Conservation (phyloP, 2,329 filamentous ascomycete species). For the Hymenotorrendiella dingleyae region DNA sequence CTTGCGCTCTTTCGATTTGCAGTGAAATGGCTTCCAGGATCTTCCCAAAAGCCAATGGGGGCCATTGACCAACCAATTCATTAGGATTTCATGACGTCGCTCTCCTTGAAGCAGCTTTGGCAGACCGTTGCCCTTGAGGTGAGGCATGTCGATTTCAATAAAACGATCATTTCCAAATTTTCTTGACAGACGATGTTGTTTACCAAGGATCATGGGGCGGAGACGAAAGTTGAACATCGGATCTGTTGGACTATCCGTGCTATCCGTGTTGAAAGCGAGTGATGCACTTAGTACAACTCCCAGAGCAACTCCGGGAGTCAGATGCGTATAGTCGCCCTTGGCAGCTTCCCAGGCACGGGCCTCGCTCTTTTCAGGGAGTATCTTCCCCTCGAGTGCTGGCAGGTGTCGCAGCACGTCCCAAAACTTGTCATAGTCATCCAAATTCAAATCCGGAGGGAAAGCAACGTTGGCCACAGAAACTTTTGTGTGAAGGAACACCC, state of each 20-base stretch:
- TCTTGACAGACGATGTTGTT: slow-evolving; percentile 45
- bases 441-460: slow-evolving; percentile 20
- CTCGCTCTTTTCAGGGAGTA: slow-evolving; percentile 43
- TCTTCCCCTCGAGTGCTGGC: slow-evolving; percentile 37
- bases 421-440: slow-evolving; percentile 40
- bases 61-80: slow-evolving; percentile 35
- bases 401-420: slow-evolving; percentile 37
- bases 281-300: slow-evolving; percentile 39
- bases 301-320: slow-evolving; percentile 32
- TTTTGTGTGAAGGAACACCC: slow-evolving; percentile 25
- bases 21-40: slow-evolving; percentile 26
- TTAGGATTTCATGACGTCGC: slow-evolving; percentile 30
- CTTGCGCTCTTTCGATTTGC: slow-evolving; percentile 19
- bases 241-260: slow-evolving; percentile 27
- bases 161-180: slow-evolving; percentile 55
- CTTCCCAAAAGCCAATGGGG: slow-evolving; percentile 25
- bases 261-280: slow-evolving; percentile 34
- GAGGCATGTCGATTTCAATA: slow-evolving; percentile 48
- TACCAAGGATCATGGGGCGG: slow-evolving; percentile 42
- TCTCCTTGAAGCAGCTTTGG: slow-evolving; percentile 28
- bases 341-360: slow-evolving; percentile 38
- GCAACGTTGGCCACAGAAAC: slow-evolving; percentile 18
- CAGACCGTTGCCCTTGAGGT: slow-evolving; percentile 29
- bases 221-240: slow-evolving; percentile 43
- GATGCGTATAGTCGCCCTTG: slow-evolving; percentile 10